Conservation (phyloP, 2,329 filamentous ascomycete species). For the Talaromyces rugulosus region DNA sequence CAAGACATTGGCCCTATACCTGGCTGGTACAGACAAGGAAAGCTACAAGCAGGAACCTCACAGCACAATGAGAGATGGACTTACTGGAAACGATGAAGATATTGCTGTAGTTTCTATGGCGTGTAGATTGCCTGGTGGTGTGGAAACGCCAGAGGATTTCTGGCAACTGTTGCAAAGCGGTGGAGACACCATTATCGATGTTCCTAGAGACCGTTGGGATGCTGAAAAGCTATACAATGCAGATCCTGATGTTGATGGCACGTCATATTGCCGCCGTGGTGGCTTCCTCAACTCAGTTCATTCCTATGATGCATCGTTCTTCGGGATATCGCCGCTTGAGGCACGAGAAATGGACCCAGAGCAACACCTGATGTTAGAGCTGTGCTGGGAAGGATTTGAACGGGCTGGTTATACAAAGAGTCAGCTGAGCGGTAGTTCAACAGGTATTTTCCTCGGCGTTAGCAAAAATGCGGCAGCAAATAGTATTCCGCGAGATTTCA, state of each 20-base stretch:
- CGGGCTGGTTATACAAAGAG: constrained; percentile 18
- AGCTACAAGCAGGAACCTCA: too few relatives aligned
- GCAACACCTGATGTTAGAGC: constrained; percentile 23
- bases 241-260: background rate
- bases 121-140: background rate
- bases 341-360: constrained; percentile 23
- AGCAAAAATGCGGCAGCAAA: constrained; percentile 12
- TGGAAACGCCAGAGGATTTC: background rate
- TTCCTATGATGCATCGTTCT: constrained; percentile 22
- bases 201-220: background rate
- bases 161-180: background rate
- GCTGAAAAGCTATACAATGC: background rate
- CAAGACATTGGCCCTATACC: too few relatives aligned
- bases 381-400: constrained; percentile 22
- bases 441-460: constrained; percentile 16
- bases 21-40: too few relatives aligned
- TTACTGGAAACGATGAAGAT: too few relatives aligned
- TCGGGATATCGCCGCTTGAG: constrained; percentile 20
- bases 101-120: background rate
- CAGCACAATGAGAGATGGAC: too few relatives aligned
- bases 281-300: background rate
- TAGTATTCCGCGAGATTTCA: constrained; percentile 12
- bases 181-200: background rate
- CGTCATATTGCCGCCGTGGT: background rate
- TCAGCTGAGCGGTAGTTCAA: constrained; percentile 15